Percentiles rank a stretch among this genome's conserved stretches.
phyloP scores from a whole-genome alignment of 108 stramenopile species.

The Aurantiochytrium sp. region DNA sequence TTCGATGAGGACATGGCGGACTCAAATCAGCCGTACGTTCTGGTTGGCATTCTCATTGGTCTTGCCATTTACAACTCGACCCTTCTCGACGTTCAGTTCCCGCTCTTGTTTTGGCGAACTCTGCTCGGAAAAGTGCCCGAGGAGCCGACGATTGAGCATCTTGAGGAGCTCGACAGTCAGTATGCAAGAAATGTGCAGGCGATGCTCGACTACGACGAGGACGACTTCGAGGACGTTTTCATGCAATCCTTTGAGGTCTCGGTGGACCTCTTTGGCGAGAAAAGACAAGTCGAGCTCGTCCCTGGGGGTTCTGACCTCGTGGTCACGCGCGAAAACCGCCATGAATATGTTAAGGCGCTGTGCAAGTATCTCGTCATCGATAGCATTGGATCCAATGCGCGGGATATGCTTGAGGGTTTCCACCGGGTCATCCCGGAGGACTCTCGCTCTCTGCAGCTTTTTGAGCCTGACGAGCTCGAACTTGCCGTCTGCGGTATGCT shows the following conservation, averaged over 20 bases:
- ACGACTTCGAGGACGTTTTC: constrained; percentile 76
- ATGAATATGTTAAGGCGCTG: constrained; percentile 75
- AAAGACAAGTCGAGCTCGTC: constrained; percentile 63
- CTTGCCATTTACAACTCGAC: constrained; percentile 80
- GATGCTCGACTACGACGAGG: constrained; percentile 69
- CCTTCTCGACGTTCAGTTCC: constrained; percentile 75
- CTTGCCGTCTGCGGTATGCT: constrained; percentile 37
- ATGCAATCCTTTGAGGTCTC: constrained; percentile 62
- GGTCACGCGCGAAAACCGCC: constrained; percentile 68
- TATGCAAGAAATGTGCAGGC: constrained; percentile 61
- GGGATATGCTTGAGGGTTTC: constrained; percentile 37
- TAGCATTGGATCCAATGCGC: constrained; percentile 27
- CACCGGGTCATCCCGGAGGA: constrained; percentile 29
- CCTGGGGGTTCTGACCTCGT: constrained; percentile 64
- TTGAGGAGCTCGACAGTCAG: constrained; percentile 62
- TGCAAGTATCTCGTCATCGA: constrained; percentile 61
- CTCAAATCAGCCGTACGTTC: neutral
- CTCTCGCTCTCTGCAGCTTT: neutral
- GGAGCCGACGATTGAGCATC: constrained; percentile 70
- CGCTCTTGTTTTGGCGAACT: constrained; percentile 72
- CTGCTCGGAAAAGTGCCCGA: constrained; percentile 42
- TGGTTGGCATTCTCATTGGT: constrained; percentile 59
- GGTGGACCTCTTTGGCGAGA: constrained; percentile 53
- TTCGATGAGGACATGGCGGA: constrained; percentile 55
- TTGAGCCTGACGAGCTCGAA: constrained; percentile 52